Evolutionary conservation across 495 filamentous ascomycete species (phyloP).

Genomic region (Astrothelium macrocarpum): DNA sequence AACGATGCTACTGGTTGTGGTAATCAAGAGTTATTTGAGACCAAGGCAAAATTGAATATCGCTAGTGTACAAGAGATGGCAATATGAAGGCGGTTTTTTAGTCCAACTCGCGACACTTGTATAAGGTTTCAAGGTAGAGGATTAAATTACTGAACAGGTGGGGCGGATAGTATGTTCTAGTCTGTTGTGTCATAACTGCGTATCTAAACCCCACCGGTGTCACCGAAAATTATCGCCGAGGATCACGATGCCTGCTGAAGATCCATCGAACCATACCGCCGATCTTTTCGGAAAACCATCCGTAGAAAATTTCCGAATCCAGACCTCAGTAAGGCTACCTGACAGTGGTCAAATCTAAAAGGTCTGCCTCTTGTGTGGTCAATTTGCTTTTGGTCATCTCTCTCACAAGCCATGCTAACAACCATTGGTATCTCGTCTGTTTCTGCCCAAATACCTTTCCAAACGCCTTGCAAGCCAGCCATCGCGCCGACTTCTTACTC

Average conservation of each 20-base stretch:
- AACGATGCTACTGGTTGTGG: neutral
- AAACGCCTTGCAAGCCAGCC: constrained; percentile 39
- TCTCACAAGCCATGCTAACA: constrained; percentile 27
- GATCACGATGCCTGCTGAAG: too few species aligned
- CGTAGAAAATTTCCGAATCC: neutral
- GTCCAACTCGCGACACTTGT: too few species aligned
- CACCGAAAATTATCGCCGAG: too few species aligned
- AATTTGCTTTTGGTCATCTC: neutral
- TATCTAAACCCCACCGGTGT: neutral
- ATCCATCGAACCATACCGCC: neutral
- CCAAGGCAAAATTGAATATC: too few species aligned
- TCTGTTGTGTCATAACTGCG: neutral
- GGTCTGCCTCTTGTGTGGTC: neutral
- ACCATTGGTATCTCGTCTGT: constrained; percentile 27
- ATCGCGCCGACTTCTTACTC: constrained; percentile 55
- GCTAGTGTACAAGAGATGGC: too few species aligned
- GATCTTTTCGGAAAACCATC: neutral
- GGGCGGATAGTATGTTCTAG: neutral
- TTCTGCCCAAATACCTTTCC: constrained; percentile 25
- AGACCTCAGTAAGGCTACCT: neutral
- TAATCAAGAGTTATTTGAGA: too few species aligned
- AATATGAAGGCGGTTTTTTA: neutral
- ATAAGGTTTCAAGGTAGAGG: too few species aligned
- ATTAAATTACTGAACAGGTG: neutral
- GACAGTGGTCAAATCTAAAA: neutral